Conservation (phyloP, 768 basidiomycete genomes). For the Kwoniella newhampshirensis region DNA sequence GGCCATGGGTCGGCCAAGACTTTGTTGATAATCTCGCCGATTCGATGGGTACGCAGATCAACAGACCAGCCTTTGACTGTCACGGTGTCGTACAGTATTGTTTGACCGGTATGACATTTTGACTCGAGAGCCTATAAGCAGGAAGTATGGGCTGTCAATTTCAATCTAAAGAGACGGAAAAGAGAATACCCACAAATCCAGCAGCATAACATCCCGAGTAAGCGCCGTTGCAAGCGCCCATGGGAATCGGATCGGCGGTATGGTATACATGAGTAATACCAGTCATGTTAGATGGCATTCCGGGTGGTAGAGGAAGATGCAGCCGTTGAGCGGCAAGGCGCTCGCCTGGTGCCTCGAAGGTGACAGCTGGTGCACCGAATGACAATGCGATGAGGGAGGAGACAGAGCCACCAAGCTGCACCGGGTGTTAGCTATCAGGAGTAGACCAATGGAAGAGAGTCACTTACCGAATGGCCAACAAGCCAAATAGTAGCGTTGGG, state of each 20-base stretch:
- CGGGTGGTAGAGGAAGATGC: constrained; percentile 81
- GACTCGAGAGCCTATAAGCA: constrained; percentile 48
- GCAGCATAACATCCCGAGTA: constrained; percentile 72
- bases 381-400: constrained; percentile 81
- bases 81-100: constrained; percentile 82
- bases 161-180: neutral
- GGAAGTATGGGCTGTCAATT: neutral
- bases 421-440: constrained; percentile 40
- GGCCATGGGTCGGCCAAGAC: constrained; percentile 73
- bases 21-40: constrained; percentile 69
- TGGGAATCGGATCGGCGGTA: constrained; percentile 89
- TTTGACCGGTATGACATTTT: constrained; percentile 79
- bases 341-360: constrained; percentile 89
- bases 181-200: constrained; percentile 63
- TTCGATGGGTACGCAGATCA: constrained; percentile 68
- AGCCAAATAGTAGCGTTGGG: constrained; percentile 88
- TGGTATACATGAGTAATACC: constrained; percentile 81
- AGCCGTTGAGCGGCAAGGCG: constrained; percentile 72
- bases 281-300: constrained; percentile 45
- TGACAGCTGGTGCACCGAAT: constrained; percentile 88
- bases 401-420: constrained; percentile 82
- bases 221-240: constrained; percentile 55
- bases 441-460: neutral
- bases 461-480: constrained; percentile 58
- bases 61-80: constrained; percentile 76